Evolutionary conservation across 2,329 filamentous ascomycete genomes (phyloP), one percentile per base, ranked within the genome.

Genomic region (Aspergillus transmontanensis): DNA sequence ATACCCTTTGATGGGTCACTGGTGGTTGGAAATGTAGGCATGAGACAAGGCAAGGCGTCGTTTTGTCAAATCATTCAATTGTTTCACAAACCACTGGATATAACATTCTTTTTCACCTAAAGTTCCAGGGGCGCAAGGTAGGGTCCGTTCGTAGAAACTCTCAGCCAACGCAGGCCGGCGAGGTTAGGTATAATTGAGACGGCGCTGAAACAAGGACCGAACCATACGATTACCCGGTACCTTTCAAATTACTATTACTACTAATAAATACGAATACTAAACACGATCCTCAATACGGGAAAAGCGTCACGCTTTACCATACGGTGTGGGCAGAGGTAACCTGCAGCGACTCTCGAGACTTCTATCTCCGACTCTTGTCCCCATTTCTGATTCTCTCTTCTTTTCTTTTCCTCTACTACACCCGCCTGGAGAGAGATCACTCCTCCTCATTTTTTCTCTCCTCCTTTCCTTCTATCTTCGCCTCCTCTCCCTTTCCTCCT

Each of bases 391-490:
- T 70, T 72, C 65, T 71, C 70, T 68, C 67, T 68, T 66, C 66
- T 70, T 73, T 71, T 69, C 70, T 71, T 75, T 76, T 75, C 71
- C 70, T 71, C 71, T 72, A 67, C 72, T 76, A 77, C 76, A 79
- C 73, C 75, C 74, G 75, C 72, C 75, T 79, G 76, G 76, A 79
- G 76, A 77, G 76, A 78, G 76, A 72, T 66, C 70, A 71, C 72
- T 70, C 71, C 73, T 76, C 74, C 68, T 73, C 71, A 71, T 71
- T 73, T 72, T 75, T 74, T 74, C 68, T 71, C 72, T 69, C 66
- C 68, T 68, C 70, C 68, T 67, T 75, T 64, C 68, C 67, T 69
- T 71, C 67, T 70, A 74, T 73, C 70, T 69, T 72, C 73, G 70
- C 70, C 72, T 69, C 72, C 65, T 69, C 71, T 72, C 68, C 72